Base-by-base conservation (phyloP, 2,329 filamentous ascomycete species). In the Hypomyces perniciosus region DNA sequence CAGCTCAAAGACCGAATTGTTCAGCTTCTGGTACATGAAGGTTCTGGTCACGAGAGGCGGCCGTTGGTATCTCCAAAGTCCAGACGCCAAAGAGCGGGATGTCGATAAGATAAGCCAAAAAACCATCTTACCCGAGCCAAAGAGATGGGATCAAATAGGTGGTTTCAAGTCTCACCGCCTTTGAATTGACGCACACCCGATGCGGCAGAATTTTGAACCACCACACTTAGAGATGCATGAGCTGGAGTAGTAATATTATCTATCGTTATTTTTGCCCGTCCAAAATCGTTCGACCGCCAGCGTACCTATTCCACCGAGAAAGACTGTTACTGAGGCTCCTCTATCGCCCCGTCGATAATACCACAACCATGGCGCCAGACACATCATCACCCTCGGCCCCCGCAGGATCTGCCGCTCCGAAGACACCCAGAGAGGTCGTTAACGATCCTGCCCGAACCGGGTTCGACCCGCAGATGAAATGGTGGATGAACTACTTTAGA, bases 401-500 rank as follows among this genome's bases (percentile, higher is more conserved):
- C 48, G 53, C 52, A 43, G 48, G 52, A 4, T 12, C 51, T 20
- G 33, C 50, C 5, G 9, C 50, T 28, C 45, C 56, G 46, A 44
- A 41, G 7, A 29, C 47, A 6, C 54, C 59, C 47, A 64, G 61
- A 54, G 64, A 73, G 63, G 68, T 79, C 59, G 59, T 72, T 57
- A 84, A 84, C 67, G 78, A 84, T 67, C 80, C 81, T 39, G 66
- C 73, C 52, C 74, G 77, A 56, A 84, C 81, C 26, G 80, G 81
- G 57, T 85, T 84, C 73, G 79, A 84, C 68, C 81, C 82, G 46
- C 61, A 74, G 58, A 76, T 73, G 42, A 69, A 70, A 55, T 81
- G 77, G 76, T 96, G 89, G 86, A 79, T 86, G 66, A 95, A 88
- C 73, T 86, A 90, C 74, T 96, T 95, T 78, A 81, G 81, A 61